Base-by-base conservation (phyloP, 352 stramenopile species). In the Globisporangium heterothallicum region DNA sequence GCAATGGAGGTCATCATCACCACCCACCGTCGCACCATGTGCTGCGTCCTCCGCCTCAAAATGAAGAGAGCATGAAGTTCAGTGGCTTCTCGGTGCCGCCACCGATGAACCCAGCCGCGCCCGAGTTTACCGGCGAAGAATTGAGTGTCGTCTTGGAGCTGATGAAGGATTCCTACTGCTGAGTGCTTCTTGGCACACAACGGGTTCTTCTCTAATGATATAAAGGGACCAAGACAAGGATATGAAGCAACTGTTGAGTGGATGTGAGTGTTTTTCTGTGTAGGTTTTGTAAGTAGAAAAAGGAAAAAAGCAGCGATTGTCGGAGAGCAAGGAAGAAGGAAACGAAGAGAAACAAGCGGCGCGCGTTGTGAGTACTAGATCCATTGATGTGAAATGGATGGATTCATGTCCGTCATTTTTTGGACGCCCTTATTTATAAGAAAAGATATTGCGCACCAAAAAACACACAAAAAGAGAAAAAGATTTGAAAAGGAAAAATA, bases 51-150 rank as follows among this genome's bases (percentile, higher is more conserved):
- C 69, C 72, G 7, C 73, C 78, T 0, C 64, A 80, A 25, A 56
- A 59, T 49, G 60, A 65, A 8, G 66, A 82, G 8, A 60, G 63
- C 26, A 64, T 65, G 53, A 86, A 87, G 62, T 75, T 68, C 43
- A 56, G 60, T 19, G 61, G 60, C 43, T 86, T 84, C 49, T 42
- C 69, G 22, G 68, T 83, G 52, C 74, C 75, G 8, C 66, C 74
- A 30, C 68, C 76, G 0, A 84, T 90, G 70, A 82, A 90, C 40
- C 74, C 68, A 12, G 76, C 79, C 4, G 74, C 72, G 10, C 68
- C 78, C 16, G 79, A 90, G 54, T 85, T 90, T 44, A 88, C 77
- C 13, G 77, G 77, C 18, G 79, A 88, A 61, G 79, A 90, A 54
- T 74, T 90, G 7, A 90, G 64, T 42, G 79, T 83, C 27, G 79